These are phyloP conservation scores for Peribolospora kevripleyi DNA, from an alignment of 768 basidiomycete species.

Conservation along the genomic window DNA sequence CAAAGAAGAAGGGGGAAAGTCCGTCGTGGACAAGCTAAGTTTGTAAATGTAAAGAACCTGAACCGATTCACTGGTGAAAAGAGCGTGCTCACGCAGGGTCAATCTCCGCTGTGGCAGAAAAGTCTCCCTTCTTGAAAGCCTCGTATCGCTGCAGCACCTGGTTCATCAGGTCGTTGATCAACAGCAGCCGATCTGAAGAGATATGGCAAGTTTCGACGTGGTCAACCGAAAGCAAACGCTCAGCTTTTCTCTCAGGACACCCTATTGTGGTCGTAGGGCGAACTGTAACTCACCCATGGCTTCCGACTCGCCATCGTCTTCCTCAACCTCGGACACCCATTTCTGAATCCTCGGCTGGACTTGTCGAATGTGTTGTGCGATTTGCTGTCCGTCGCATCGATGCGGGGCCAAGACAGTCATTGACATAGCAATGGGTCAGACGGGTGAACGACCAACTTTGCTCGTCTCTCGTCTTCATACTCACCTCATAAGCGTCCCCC, in stretches of 20 bases:
- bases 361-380: slow-evolving; percentile 49
- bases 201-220: background rate
- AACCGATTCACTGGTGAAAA: background rate
- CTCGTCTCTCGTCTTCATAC: slow-evolving; percentile 15
- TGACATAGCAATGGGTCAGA: no score
- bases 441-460: background rate
- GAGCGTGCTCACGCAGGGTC: slow-evolving; percentile 19
- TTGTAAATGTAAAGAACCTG: no score
- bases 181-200: slow-evolving; percentile 57
- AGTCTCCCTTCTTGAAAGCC: slow-evolving; percentile 80
- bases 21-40: no score
- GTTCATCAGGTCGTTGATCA: slow-evolving; percentile 97
- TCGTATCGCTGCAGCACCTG: slow-evolving; percentile 72
- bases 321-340: slow-evolving; percentile 85
- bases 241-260: background rate
- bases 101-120: slow-evolving; percentile 24
- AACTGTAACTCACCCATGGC: slow-evolving; percentile 40
- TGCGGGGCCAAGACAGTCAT: background rate
- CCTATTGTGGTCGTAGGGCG: background rate
- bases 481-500: slow-evolving; percentile 80
- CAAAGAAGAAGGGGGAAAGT: no score
- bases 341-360: slow-evolving; percentile 90
- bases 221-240: background rate
- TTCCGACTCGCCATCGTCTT: slow-evolving; percentile 45
- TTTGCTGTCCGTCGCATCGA: slow-evolving; percentile 38